phyloP scores from a whole-genome alignment of 495 filamentous ascomycete genomes.

The Penicillium taxi region DNA sequence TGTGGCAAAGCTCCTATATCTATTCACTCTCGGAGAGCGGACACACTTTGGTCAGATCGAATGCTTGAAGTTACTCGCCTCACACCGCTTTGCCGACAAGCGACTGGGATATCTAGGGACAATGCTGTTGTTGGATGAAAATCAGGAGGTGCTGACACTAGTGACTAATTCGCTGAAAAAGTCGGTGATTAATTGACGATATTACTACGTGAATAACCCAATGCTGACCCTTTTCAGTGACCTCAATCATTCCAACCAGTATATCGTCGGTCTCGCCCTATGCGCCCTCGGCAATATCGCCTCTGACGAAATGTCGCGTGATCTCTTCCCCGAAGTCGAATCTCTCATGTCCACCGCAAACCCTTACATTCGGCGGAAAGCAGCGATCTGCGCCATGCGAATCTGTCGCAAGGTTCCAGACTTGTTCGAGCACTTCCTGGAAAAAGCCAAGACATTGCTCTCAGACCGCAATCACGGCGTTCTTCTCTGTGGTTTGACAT shows the following conservation, averaged over 20 bases:
- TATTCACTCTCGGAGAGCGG: constrained; percentile 96
- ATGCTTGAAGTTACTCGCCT: constrained; percentile 94
- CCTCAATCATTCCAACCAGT: constrained; percentile 94
- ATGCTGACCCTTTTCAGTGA: constrained; percentile 52
- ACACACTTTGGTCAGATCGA: constrained; percentile 99
- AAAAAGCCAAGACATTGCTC: constrained; percentile 83
- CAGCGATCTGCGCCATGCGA: constrained; percentile 98
- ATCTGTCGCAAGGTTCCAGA: constrained; percentile 98
- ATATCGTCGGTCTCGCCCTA: constrained; percentile 91
- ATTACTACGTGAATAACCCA: not conserved
- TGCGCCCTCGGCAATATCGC: constrained; percentile 96
- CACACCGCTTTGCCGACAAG: constrained; percentile 96
- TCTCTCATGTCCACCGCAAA: constrained; percentile 82
- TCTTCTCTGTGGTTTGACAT: constrained; percentile 79
- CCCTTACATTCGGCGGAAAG: constrained; percentile 94
- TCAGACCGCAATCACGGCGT: constrained; percentile 93
- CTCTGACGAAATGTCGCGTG: constrained; percentile 96
- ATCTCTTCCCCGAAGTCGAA: constrained; percentile 93
- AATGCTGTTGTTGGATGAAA: constrained; percentile 93
- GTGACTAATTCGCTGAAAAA: constrained; percentile 98
- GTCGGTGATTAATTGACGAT: constrained; percentile 38
- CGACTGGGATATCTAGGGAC: constrained; percentile 92
- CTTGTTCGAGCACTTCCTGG: constrained; percentile 91
- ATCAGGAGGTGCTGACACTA: constrained; percentile 92
- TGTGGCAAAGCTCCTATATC: constrained; percentile 94